A percentile compares a stretch with the other conserved stretches of the same genome.
Conservation (phyloP, 768 basidiomycete genomes). For the Suillus spraguei region DNA sequence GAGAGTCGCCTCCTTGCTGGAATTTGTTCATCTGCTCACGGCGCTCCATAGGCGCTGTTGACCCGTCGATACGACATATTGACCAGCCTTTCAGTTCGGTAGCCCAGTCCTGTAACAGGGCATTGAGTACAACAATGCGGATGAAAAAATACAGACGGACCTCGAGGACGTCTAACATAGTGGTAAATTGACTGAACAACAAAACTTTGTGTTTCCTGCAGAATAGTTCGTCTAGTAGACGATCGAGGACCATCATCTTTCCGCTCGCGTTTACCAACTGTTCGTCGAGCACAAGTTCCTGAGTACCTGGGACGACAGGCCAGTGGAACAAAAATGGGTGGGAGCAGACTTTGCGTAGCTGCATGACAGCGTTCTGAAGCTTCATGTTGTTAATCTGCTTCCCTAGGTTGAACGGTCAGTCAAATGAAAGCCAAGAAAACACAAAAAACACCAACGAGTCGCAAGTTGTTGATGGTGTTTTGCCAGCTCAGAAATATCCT, state of each 20-base stretch:
- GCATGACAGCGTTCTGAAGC: conserved; percentile 95
- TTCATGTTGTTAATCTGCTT: conserved; percentile 91
- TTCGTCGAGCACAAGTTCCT: conserved; percentile 43
- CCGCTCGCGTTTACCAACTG: conserved; percentile 86
- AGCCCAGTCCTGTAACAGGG: conserved; percentile 75
- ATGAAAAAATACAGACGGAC: conserved; percentile 38
- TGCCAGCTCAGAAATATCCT: conserved; percentile 55
- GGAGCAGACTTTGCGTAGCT: conserved; percentile 93
- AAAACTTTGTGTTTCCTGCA: conserved; percentile 79
- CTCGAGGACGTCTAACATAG: conserved; percentile 95
- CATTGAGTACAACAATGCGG: conserved; percentile 3
- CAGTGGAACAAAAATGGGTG: conserved; percentile 92
- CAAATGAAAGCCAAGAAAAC: conserved; percentile 12
- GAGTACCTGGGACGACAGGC: conserved; percentile 66
- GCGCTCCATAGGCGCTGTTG: conserved; percentile 78
- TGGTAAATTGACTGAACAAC: conserved; percentile 93
- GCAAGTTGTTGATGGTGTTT: conserved; percentile 58
- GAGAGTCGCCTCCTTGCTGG: conserved; percentile 67
- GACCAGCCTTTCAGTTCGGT: conserved; percentile 78
- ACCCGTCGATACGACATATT: conserved; percentile 92
- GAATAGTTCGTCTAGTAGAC: conserved; percentile 84
- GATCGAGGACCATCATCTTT: conserved; percentile 96
- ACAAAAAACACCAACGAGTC: conserved; percentile 50
- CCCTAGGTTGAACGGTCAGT: conserved; percentile 41
- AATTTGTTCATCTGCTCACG: conserved; percentile 84